Percentiles rank a stretch among this genome's conserved stretches.
These are phyloP conservation scores for Elsinoe fawcettii DNA, from an alignment of 2,329 filamentous ascomycete genomes.

Conservation along the genomic window DNA sequence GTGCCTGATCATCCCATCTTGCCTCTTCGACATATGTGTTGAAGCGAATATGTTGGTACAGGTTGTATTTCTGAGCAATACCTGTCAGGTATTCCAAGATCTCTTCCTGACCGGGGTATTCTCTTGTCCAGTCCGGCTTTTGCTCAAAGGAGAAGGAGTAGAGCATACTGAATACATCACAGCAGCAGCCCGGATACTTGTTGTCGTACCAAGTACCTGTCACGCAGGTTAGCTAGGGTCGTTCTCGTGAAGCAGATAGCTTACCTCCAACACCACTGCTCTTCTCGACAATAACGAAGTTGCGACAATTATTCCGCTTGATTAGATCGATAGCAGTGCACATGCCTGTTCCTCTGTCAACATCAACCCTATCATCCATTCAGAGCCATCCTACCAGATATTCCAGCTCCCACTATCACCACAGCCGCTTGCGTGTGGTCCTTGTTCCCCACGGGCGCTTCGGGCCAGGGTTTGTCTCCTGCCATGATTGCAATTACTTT, in stretches of 20 bases:
- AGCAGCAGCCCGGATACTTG: slow-evolving; percentile 37
- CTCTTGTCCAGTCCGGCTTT: slow-evolving; percentile 50
- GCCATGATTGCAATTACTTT: slow-evolving; percentile 33
- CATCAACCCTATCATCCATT: neutral
- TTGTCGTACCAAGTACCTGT: slow-evolving; percentile 39
- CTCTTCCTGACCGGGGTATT: slow-evolving; percentile 54
- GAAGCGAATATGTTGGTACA: slow-evolving; percentile 52
- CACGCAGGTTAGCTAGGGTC: slow-evolving; percentile 38
- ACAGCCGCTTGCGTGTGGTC: slow-evolving; percentile 47
- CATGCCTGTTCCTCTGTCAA: slow-evolving; percentile 32
- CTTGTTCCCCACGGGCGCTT: slow-evolving; percentile 42
- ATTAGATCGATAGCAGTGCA: slow-evolving; percentile 52
- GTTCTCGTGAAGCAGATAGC: slow-evolving; percentile 66
- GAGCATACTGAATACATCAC: slow-evolving; percentile 43
- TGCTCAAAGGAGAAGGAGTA: slow-evolving; percentile 57
- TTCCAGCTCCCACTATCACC: slow-evolving; percentile 50
- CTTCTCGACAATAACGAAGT: slow-evolving; percentile 53
- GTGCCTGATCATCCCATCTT: slow-evolving; percentile 46
- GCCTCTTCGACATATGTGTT: slow-evolving; percentile 47
- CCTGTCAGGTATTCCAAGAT: slow-evolving; percentile 49
- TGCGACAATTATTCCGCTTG: slow-evolving; percentile 43
- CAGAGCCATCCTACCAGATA: slow-evolving; percentile 36
- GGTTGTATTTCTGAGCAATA: slow-evolving; percentile 46
- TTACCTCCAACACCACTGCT: slow-evolving; percentile 45
- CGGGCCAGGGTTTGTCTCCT: slow-evolving; percentile 37